These are phyloP conservation scores for Diutina scorzettiae DNA, from an alignment of 1,139 yeast genomes.

Conservation along the genomic window DNA sequence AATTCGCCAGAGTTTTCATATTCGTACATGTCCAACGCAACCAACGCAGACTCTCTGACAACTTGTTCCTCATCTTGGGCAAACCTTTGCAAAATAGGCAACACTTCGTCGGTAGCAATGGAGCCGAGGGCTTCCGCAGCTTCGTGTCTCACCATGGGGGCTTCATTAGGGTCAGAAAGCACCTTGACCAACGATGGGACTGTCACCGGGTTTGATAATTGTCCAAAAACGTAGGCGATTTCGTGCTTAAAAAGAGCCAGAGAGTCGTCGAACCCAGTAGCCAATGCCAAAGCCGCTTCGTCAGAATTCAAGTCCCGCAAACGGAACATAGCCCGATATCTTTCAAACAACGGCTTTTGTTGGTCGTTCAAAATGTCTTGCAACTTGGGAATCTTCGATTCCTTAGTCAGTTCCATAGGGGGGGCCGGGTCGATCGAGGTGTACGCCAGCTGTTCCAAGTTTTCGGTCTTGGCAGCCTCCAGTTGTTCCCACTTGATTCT, in stretches of 20 bases:
- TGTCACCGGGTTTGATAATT: conserved; percentile 85
- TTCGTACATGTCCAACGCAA: conserved; percentile 96
- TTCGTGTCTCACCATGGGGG: conserved; percentile 98
- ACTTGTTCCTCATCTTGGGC: conserved; percentile 76
- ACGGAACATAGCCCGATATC: conserved; percentile 98
- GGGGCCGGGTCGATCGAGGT: conserved; percentile 97
- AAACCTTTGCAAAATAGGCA: conserved; percentile 73
- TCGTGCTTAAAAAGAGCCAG: conserved; percentile 95
- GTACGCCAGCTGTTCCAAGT: conserved; percentile 64
- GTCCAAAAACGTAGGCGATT: conserved; percentile 97
- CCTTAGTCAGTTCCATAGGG: conserved; percentile 62
- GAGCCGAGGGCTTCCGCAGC: conserved; percentile 98
- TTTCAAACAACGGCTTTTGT: conserved; percentile 67
- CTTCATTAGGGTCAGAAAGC: conserved; percentile 64
- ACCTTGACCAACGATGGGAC: conserved; percentile 83
- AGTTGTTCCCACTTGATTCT: conserved; percentile 89
- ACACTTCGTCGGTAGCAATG: conserved; percentile 92
- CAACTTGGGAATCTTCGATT: conserved; percentile 48
- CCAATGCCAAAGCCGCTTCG: conserved; percentile 87
- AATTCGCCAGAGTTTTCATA: conserved; percentile 80
- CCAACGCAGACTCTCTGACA: conserved; percentile 92
- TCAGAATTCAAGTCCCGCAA: conserved; percentile 88
- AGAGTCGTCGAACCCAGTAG: conserved; percentile 79
- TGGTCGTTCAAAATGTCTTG: conserved; percentile 65
- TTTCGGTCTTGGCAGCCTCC: conserved; percentile 49